These are phyloP conservation scores for Colletotrichum sp. DNA, from an alignment of 2,329 filamentous ascomycete genomes.

Conservation along the genomic window DNA sequence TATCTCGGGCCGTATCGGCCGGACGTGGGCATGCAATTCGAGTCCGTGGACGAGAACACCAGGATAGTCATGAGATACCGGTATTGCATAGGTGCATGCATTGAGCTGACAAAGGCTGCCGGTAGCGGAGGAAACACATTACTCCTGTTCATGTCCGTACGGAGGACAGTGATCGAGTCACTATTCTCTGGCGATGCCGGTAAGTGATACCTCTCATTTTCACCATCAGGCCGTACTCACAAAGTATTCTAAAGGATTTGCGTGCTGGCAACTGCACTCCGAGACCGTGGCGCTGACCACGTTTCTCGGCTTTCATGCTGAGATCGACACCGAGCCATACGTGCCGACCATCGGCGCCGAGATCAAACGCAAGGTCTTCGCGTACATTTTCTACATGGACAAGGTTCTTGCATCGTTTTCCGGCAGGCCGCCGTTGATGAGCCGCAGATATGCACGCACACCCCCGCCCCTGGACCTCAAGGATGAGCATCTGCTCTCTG, in stretches of 20 bases:
- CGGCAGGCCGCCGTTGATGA: conserved; percentile 43
- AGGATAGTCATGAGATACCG: conserved; percentile 24
- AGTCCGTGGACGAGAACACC: neutral
- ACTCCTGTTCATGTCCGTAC: conserved; percentile 34
- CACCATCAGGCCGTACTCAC: neutral
- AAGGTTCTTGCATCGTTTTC: conserved; percentile 45
- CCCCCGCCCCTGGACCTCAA: conserved; percentile 43
- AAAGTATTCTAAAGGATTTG: neutral
- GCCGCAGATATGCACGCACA: conserved; percentile 39
- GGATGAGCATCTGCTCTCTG: conserved; percentile 38
- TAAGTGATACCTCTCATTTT: conserved; percentile 14
- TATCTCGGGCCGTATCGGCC: conserved; percentile 7
- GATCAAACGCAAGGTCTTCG: conserved; percentile 30
- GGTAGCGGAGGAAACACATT: conserved; percentile 30
- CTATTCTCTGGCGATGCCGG: conserved; percentile 39
- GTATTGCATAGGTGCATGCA: conserved; percentile 19
- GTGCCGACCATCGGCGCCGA: conserved; percentile 33
- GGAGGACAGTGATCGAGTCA: conserved; percentile 35
- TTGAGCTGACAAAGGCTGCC: conserved; percentile 33
- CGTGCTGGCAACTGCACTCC: conserved; percentile 28
- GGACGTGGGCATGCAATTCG: neutral
- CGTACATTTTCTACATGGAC: conserved; percentile 36
- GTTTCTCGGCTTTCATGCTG: conserved; percentile 28
- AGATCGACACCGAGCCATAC: conserved; percentile 20
- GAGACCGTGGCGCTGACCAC: conserved; percentile 32